Evolutionary conservation across 352 stramenopile genomes (phyloP).

Genomic region (Aphanomyces stellatus): DNA sequence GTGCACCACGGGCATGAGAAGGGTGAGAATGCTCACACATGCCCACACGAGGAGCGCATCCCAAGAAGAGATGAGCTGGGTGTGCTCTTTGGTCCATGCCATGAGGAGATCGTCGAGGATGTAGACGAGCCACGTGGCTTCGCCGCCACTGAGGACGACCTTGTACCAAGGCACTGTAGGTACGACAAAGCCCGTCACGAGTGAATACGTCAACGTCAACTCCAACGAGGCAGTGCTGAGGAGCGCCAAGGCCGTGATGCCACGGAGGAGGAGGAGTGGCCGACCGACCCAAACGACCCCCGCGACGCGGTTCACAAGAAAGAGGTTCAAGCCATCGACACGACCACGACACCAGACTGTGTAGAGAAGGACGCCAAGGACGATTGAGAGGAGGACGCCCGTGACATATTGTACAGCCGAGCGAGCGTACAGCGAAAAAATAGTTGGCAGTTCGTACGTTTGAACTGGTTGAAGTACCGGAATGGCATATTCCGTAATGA

Average conservation of each 20-base stretch:
- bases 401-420: background rate
- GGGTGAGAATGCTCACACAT: background rate
- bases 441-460: background rate
- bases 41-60: background rate
- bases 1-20: background rate
- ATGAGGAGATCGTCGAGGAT: background rate
- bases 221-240: background rate
- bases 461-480: background rate
- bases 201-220: background rate
- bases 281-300: conserved; percentile 8
- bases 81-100: background rate
- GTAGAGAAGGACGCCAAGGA: background rate
- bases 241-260: background rate
- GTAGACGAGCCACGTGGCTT: background rate
- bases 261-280: background rate
- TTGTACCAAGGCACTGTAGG: no score
- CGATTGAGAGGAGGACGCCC: background rate
- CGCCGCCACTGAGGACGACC: background rate
- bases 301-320: background rate
- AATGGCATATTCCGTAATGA: background rate
- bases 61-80: background rate
- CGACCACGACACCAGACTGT: background rate
- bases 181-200: background rate
- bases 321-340: background rate
- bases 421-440: background rate